A percentile compares a stretch with the other conserved stretches of the same genome.
Evolutionary conservation across 441 rosid genomes (phyloP).

Genomic region (Adansonia madagascariensis): DNA sequence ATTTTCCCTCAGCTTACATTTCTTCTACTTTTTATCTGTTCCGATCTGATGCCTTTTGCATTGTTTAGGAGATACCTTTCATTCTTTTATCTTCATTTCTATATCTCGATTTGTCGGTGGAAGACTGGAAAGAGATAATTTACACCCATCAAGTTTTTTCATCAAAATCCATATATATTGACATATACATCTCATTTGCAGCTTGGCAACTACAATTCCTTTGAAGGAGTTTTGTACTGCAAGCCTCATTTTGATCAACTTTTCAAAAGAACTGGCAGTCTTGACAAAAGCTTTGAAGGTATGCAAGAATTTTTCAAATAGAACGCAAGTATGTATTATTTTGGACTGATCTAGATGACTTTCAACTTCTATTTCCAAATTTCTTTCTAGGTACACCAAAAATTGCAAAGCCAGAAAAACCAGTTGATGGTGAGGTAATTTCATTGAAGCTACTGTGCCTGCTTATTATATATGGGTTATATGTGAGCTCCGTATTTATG

Average conservation of each 20-base stretch:
- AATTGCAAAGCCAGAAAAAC: slow-evolving; percentile 77
- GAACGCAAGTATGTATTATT: background rate
- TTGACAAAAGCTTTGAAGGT: slow-evolving; percentile 98
- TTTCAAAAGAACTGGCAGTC: slow-evolving; percentile 96
- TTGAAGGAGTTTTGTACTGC: slow-evolving; percentile 96
- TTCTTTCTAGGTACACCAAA: slow-evolving; percentile 72
- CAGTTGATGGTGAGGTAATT: slow-evolving; percentile 75
- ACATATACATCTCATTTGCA: slow-evolving; percentile 44
- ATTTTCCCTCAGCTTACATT: background rate
- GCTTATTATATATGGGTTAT: background rate
- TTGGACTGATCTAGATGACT: slow-evolving; percentile 22
- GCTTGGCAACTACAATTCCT: slow-evolving; percentile 96
- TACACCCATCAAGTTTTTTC: background rate
- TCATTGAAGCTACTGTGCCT: slow-evolving; percentile 15
- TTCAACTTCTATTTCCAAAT: slow-evolving; percentile 21
- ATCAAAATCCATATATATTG: slow-evolving; percentile 15
- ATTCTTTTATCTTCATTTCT: background rate
- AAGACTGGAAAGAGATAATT: background rate
- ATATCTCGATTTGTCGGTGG: background rate
- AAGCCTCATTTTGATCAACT: slow-evolving; percentile 96
- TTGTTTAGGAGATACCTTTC: background rate
- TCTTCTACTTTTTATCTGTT: slow-evolving; percentile 8
- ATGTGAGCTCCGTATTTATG: background rate
- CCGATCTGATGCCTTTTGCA: background rate
- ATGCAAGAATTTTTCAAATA: background rate